Evolutionary conservation across 2,329 filamentous ascomycete genomes (phyloP), one percentile per base, ranked within the genome.

Genomic region (Colletotrichum eremochloae): DNA sequence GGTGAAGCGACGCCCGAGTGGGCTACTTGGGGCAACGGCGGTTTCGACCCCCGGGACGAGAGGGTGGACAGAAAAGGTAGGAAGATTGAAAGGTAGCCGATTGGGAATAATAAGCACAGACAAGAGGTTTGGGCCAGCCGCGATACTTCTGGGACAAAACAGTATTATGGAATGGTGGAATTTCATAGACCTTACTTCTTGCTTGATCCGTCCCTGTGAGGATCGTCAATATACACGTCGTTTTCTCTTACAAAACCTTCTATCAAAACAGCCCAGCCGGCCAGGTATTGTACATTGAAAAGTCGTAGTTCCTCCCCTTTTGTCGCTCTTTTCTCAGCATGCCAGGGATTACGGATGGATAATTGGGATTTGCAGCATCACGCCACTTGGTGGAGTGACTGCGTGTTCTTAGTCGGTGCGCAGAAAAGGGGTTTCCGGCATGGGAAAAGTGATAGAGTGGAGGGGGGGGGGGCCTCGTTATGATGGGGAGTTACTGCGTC

Each of bases 21-120:
- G 96, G 96, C 96, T 12, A 90, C 92, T 24, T 98, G 95, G 94
- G 96, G 96, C 0, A 94, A 95, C 75, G 96, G 96, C 2, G 96
- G 96, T 0, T 98, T 98, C 80, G 94, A 98, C 83, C 96, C 96
- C 0, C 88, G 93, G 61, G 96, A 98, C 82, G 90, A 93, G 81
- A 88, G 96, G 74, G 95, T 98, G 11, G 93, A 96, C 81, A 89
- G 92, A 76, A 98, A 97, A 83, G 95, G 95, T 2, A 91, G 91
- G 77, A 90, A 89, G 75, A 88, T 90, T 73, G 87, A 86, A 74
- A 62, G 77, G 76, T 61, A 79, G 77, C 24, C 76, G 74, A 73
- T 70, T 33, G 31, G 63, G 42, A 64, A 61, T 65, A 73, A 52
- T 55, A 36, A 69, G 18, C 46, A 60, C 14, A 69, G 52, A 67